Evolutionary conservation across 2,329 filamentous ascomycete species (phyloP).

Genomic region (Didymella exigua): DNA sequence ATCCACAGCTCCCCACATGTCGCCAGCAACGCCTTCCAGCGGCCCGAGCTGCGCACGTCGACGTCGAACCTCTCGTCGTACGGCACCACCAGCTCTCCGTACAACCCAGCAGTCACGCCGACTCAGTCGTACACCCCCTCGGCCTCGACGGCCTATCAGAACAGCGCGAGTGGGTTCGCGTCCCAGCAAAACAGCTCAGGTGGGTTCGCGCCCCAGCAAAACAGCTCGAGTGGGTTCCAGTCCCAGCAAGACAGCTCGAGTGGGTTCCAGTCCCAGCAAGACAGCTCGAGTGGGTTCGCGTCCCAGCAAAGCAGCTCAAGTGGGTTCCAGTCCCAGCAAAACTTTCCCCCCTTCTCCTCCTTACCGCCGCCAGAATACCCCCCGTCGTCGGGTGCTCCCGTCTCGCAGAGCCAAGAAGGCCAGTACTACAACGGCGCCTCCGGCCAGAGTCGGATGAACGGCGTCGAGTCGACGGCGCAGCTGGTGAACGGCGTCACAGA

Average conservation of each 20-base stretch:
- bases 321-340: conserved; percentile 64
- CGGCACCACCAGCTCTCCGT: conserved; percentile 41
- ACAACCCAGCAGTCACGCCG: conserved; percentile 46
- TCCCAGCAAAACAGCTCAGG: no score
- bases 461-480: conserved; percentile 46
- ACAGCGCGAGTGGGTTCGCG: no score
- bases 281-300: no score
- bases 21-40: conserved; percentile 40
- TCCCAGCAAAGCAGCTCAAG: no score
- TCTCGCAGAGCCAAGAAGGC: conserved; percentile 42
- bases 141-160: conserved; percentile 50
- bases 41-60: conserved; percentile 45
- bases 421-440: conserved; percentile 46
- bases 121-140: conserved; percentile 55
- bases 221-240: no score
- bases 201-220: no score
- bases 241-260: no score
- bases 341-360: conserved; percentile 64
- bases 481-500: conserved; percentile 47
- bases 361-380: conserved; percentile 65
- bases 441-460: conserved; percentile 46
- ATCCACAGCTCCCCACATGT: conserved; percentile 47
- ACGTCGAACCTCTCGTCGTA: conserved; percentile 45
- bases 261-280: no score
- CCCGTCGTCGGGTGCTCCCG: conserved; percentile 44